Evolutionary conservation across 2,329 filamentous ascomycete species (phyloP), one percentile per base, ranked within the genome.

Genomic region (Sporothrix mexicana): DNA sequence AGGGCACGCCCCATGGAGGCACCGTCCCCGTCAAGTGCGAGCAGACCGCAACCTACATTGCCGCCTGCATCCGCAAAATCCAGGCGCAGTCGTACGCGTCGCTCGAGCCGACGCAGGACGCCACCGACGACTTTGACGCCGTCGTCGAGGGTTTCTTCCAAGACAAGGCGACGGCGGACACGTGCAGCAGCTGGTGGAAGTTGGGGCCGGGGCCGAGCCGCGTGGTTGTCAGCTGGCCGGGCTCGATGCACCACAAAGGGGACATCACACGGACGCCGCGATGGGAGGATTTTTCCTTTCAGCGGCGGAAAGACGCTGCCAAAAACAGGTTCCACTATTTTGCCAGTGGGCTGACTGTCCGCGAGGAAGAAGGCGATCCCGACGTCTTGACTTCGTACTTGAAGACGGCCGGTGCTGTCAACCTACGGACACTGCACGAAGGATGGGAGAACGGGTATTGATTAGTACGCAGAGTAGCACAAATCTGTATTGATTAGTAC

Each of bases 161-260:
- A 7, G 59, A 57, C 36, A 75, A 73, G 25, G 71, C 75, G 3
- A 49, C 72, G 12, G 53, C 30, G 13, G 75, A 77, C 25, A 6
- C 10, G 2, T 77, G 76, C 68, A 75, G 74, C 17, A 73, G 66
- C 17, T 76, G 76, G 76, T 76, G 73, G 72, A 77, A 76, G 59
- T 69, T 61, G n/a, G 71, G 73, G 1, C n/a, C 25, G 1, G 67
- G 30, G 6, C 51, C 49, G n/a, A 61, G 68, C 23, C 72, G 73
- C 4, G 69, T 74, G 30, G n/a, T 57, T 2, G 69, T 72, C 12
- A 17, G 57, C 30, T 77, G 76, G 76, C 75, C 76, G 0, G 76
- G 76, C 17, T 70, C 72, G 15, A 73, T 61, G 23, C 68, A 69
- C 23, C 76, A 77, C 74, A 59, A 61, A 8, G 41, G 20, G 1